phyloP scores from a whole-genome alignment of 352 stramenopile genomes.

The Globisporangium paroecandrum region DNA sequence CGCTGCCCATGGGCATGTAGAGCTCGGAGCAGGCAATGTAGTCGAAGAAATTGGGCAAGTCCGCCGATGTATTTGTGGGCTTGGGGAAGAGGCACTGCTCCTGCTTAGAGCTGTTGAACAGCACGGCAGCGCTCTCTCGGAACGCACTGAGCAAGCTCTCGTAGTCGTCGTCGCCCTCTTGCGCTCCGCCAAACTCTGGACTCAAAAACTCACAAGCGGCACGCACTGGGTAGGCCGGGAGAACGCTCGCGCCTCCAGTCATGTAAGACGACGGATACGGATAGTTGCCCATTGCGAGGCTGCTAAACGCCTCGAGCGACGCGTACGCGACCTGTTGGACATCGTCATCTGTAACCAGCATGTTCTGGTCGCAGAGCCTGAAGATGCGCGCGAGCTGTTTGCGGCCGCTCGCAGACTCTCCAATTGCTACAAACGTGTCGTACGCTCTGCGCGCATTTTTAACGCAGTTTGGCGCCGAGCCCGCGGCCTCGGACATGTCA shows the following conservation, averaged over 20 bases:
- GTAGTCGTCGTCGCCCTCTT: constrained; percentile 3
- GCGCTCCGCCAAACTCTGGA: constrained; percentile 12
- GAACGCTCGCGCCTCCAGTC: constrained; percentile 29
- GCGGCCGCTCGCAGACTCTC: constrained; percentile 15
- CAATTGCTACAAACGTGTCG: constrained; percentile 79
- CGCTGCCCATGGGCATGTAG: constrained; percentile 56
- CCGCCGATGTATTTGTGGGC: constrained; percentile 39
- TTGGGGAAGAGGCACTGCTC: constrained; percentile 70
- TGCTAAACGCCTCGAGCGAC: constrained; percentile 25
- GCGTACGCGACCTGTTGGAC: constrained; percentile 15
- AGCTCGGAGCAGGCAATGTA: constrained; percentile 78
- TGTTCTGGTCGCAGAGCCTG: constrained; percentile 27
- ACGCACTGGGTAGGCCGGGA: constrained; percentile 39
- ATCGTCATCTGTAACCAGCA: constrained; percentile 24
- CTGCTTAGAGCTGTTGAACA: constrained; percentile 42
- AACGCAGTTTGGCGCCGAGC: constrained; percentile 33
- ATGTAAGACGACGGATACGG: constrained; percentile 54
- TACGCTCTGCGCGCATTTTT: constrained; percentile 73
- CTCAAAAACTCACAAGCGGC: constrained; percentile 30
- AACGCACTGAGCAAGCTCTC: constrained; percentile 27
- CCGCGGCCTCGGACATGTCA: constrained; percentile 36
- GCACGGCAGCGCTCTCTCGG: constrained; percentile 39
- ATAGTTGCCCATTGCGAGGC: constrained; percentile 46
- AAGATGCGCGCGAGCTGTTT: constrained; percentile 27
- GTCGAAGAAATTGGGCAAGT: constrained; percentile 56